Evolutionary conservation across 2,329 filamentous ascomycete species (phyloP).

Genomic region (Fusarium sarcochroum): DNA sequence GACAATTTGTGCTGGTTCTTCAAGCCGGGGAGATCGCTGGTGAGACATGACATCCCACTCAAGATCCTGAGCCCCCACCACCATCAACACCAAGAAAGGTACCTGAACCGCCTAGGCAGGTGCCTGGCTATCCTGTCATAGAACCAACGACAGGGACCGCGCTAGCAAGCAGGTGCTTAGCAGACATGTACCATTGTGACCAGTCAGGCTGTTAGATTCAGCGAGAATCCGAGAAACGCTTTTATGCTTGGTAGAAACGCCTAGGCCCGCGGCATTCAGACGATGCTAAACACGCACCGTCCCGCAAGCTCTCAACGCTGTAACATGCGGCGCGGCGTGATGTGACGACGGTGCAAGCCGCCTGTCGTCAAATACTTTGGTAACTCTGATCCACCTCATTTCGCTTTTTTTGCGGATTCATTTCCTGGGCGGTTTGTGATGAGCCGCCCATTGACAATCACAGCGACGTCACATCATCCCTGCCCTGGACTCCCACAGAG

Average conservation of each 20-base stretch:
- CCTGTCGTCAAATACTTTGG: slow-evolving; percentile 25
- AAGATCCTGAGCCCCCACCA: slow-evolving; percentile 19
- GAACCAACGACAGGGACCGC: slow-evolving; percentile 7
- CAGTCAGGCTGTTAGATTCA: slow-evolving; percentile 18
- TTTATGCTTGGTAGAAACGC: slow-evolving; percentile 18
- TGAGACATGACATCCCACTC: slow-evolving; percentile 28
- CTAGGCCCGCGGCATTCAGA: slow-evolving; percentile 29
- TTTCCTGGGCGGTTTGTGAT: slow-evolving; percentile 44
- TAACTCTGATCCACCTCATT: slow-evolving; percentile 44
- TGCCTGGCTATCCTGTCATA: slow-evolving; percentile 10
- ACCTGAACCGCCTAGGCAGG: not conserved
- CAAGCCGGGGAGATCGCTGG: slow-evolving; percentile 21
- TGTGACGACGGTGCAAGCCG: slow-evolving; percentile 45
- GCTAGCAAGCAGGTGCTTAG: slow-evolving; percentile 13
- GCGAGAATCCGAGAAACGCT: slow-evolving; percentile 24
- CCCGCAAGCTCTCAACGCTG: slow-evolving; percentile 33
- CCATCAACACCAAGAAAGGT: slow-evolving; percentile 11
- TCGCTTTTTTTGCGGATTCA: slow-evolving; percentile 45
- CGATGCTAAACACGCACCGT: slow-evolving; percentile 44
- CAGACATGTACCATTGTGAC: not conserved
- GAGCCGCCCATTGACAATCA: slow-evolving; percentile 26
- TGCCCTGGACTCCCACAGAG: slow-evolving; percentile 25
- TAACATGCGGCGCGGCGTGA: slow-evolving; percentile 28
- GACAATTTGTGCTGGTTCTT: slow-evolving; percentile 13
- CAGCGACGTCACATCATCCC: slow-evolving; percentile 43